Conservation (phyloP, 1,284 basidiomycete genomes). For the Inonotus hispidus region DNA sequence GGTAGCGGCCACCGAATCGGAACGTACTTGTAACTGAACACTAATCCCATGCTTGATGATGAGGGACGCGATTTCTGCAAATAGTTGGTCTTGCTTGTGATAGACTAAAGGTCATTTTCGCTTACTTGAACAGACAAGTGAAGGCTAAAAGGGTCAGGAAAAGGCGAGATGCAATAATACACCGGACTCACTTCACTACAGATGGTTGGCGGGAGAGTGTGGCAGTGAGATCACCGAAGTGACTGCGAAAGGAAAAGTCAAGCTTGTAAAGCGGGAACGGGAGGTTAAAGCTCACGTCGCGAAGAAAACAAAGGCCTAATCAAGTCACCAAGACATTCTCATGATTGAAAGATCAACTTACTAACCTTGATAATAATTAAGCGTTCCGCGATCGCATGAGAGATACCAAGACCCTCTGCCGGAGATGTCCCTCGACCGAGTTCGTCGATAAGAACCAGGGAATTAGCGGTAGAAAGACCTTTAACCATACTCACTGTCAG, state of each 20-base stretch:
- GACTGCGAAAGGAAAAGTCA: conserved; percentile 37
- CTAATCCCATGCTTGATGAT: conserved; percentile 54
- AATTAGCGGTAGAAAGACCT: conserved; percentile 72
- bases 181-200: conserved; percentile 59
- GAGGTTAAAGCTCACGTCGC: conserved; percentile 57
- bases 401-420: conserved; percentile 82
- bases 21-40: conserved; percentile 75
- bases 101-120: not conserved
- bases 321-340: not conserved
- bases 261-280: not conserved
- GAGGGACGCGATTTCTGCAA: conserved; percentile 47
- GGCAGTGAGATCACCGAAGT: conserved; percentile 64
- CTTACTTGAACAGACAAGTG: conserved; percentile 78
- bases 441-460: conserved; percentile 87
- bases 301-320: conserved; percentile 81
- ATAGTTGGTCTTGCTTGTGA: not conserved
- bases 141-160: conserved; percentile 42
- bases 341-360: not conserved
- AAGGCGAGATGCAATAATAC: conserved; percentile 23
- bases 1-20: not conserved
- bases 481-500: not conserved
- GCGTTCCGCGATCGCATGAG: conserved; percentile 88
- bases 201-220: conserved; percentile 68
- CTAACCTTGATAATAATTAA: conserved; percentile 69
- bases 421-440: conserved; percentile 86